Percentiles rank a stretch among this genome's conserved stretches.
phyloP scores from a whole-genome alignment of 306 rosid species.

The Glycine tomentella region DNA sequence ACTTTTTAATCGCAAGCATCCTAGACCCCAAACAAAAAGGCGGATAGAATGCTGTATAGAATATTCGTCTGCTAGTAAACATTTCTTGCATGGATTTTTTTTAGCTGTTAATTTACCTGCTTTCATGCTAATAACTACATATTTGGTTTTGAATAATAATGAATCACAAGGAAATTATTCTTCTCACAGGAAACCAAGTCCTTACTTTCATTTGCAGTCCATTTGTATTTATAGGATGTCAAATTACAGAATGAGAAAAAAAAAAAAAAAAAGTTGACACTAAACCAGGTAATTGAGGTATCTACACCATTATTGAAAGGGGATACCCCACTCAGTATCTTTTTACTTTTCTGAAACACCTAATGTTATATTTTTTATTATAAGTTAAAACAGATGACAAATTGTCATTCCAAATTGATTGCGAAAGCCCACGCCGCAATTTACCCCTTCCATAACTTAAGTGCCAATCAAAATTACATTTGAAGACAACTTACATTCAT shows the following conservation, averaged over 20 bases:
- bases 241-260: neutral
- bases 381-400: neutral
- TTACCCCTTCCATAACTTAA: constrained; percentile 13
- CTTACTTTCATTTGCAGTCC: constrained; percentile 33
- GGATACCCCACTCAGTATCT: neutral
- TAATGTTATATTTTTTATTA: constrained; percentile 7
- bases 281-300: neutral
- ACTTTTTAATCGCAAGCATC: constrained; percentile 10
- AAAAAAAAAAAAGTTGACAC: neutral
- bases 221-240: constrained; percentile 28
- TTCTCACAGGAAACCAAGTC: constrained; percentile 9
- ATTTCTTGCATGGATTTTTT: constrained; percentile 16
- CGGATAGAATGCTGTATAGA: constrained; percentile 1
- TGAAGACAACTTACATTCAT: constrained; percentile 13
- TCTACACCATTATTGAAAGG: neutral
- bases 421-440: constrained; percentile 1
- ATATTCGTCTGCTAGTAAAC: neutral
- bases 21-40: constrained; percentile 7
- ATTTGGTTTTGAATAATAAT: constrained; percentile 31
- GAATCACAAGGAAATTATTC: constrained; percentile 14
- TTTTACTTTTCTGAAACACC: neutral
- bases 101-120: constrained; percentile 8
- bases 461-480: neutral
- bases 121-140: constrained; percentile 30
- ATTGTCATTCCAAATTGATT: constrained; percentile 3